Evolutionary conservation across 805 yeast genomes (phyloP).

Genomic region (Candida germanica): DNA sequence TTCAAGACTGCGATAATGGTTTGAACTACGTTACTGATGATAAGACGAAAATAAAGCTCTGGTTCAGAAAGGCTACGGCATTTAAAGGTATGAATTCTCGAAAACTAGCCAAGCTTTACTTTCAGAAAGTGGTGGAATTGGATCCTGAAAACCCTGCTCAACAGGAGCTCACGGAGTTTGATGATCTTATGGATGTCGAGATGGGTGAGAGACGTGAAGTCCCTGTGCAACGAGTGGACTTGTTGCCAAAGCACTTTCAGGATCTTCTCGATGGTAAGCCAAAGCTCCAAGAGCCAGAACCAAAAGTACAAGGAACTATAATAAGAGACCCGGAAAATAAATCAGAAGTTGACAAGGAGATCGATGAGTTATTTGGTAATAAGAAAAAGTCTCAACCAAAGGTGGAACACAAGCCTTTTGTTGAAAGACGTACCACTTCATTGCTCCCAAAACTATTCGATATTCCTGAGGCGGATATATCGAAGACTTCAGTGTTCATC

Average conservation of each 20-base stretch:
- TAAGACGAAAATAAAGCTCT: slow-evolving; percentile 43
- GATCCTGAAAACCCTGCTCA: slow-evolving; percentile 44
- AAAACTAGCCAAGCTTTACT: slow-evolving; percentile 24
- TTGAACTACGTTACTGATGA: slow-evolving; percentile 27
- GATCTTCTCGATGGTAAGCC: slow-evolving; percentile 7
- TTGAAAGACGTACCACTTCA: slow-evolving; percentile 23
- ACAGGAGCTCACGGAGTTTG: slow-evolving; percentile 26
- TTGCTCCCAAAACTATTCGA: slow-evolving; percentile 21
- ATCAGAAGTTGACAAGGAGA: slow-evolving; percentile 10
- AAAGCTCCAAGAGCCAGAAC: background rate
- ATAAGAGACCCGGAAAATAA: slow-evolving; percentile 2
- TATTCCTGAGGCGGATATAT: slow-evolving; percentile 24
- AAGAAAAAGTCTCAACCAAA: background rate
- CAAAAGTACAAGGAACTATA: background rate
- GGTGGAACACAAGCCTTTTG: slow-evolving; percentile 10
- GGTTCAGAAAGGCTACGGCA: slow-evolving; percentile 50
- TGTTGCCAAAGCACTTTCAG: slow-evolving; percentile 38
- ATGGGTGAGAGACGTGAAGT: slow-evolving; percentile 13
- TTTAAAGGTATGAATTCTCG: slow-evolving; percentile 24
- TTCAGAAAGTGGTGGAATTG: slow-evolving; percentile 34
- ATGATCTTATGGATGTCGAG: slow-evolving; percentile 4
- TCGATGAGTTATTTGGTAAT: slow-evolving; percentile 17
- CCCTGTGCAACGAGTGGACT: slow-evolving; percentile 41
- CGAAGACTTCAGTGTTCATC: slow-evolving; percentile 35
- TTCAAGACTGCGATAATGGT: slow-evolving; percentile 50